These are phyloP conservation scores for Rhizophagus sp. DNA, from an alignment of 192 early-diverging fungal species.

Conservation along the genomic window DNA sequence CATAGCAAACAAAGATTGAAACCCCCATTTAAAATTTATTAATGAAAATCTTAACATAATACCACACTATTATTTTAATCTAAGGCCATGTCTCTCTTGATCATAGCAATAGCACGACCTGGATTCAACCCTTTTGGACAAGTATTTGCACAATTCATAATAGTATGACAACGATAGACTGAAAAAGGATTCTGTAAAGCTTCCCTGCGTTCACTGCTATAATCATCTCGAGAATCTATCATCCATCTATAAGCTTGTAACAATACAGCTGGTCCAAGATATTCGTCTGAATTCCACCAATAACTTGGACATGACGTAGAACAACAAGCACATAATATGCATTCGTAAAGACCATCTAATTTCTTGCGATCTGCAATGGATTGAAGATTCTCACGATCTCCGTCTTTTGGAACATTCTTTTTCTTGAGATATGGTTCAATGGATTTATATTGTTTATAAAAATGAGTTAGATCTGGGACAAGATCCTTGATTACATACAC, in stretches of 20 bases:
- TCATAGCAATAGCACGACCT: constrained; percentile 94
- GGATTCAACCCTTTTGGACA: constrained; percentile 99
- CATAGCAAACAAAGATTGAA: too few species aligned
- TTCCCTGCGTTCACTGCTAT: constrained; percentile 78
- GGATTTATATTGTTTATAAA: constrained; percentile 97
- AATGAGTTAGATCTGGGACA: constrained; percentile 94
- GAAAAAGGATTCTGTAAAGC: constrained; percentile 93
- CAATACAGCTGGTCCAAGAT: constrained; percentile 94
- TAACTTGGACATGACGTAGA: constrained; percentile 94
- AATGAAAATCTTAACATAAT: too few species aligned
- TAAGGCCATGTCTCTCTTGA: constrained; percentile 91
- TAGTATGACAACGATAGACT: constrained; percentile 99
- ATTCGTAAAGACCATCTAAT: constrained; percentile 94
- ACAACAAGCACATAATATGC: constrained; percentile 97
- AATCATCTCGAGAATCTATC: constrained; percentile 95
- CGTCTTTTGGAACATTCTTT: constrained; percentile 61
- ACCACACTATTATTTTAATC: constrained; percentile 24
- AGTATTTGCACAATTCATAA: constrained; percentile 97
- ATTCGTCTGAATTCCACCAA: constrained; percentile 96
- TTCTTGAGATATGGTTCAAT: constrained; percentile 98
- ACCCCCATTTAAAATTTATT: too few species aligned
- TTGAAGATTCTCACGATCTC: constrained; percentile 87
- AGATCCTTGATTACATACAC: constrained; percentile 97
- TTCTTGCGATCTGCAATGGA: constrained; percentile 93
- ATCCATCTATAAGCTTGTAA: constrained; percentile 99